Evolutionary conservation across 2,329 filamentous ascomycete species (phyloP).

Genomic region (Fusarium torulosum): DNA sequence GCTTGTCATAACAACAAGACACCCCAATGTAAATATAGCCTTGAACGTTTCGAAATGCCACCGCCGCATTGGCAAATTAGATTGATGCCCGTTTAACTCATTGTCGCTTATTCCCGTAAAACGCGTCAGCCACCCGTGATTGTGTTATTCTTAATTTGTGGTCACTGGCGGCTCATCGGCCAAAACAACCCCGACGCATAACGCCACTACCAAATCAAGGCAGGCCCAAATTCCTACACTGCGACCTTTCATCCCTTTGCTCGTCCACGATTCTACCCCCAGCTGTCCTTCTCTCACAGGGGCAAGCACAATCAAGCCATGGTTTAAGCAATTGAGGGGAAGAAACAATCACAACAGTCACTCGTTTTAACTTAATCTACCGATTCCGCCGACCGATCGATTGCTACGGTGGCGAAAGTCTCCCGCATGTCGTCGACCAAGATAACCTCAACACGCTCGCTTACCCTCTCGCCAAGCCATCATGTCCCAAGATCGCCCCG

Average conservation of each 20-base stretch:
- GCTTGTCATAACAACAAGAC: conserved; percentile 7
- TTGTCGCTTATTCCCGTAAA: conserved; percentile 10
- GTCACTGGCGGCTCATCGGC: conserved; percentile 14
- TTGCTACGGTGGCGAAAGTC: conserved; percentile 10
- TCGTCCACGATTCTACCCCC: conserved; percentile 28
- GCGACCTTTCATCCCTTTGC: conserved; percentile 17
- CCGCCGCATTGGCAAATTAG: background rate
- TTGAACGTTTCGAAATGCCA: background rate
- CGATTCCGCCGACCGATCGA: conserved; percentile 6
- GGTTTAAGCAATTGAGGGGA: conserved; percentile 20
- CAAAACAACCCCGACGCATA: conserved; percentile 27
- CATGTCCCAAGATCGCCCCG: conserved; percentile 40
- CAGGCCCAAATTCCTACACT: conserved; percentile 30
- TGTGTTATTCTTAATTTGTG: conserved; percentile 6
- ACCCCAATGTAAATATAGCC: background rate
- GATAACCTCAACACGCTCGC: conserved; percentile 40
- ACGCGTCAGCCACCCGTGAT: conserved; percentile 20
- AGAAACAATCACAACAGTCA: conserved; percentile 24
- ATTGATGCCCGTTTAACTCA: background rate
- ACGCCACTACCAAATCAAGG: conserved; percentile 37
- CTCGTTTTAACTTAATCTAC: conserved; percentile 32
- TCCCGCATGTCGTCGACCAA: conserved; percentile 24
- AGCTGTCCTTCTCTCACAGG: conserved; percentile 11
- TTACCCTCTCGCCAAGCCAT: conserved; percentile 20
- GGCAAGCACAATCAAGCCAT: conserved; percentile 27